Conservation (phyloP, 2,329 filamentous ascomycete genomes). For the Calonectria fujianensis region DNA sequence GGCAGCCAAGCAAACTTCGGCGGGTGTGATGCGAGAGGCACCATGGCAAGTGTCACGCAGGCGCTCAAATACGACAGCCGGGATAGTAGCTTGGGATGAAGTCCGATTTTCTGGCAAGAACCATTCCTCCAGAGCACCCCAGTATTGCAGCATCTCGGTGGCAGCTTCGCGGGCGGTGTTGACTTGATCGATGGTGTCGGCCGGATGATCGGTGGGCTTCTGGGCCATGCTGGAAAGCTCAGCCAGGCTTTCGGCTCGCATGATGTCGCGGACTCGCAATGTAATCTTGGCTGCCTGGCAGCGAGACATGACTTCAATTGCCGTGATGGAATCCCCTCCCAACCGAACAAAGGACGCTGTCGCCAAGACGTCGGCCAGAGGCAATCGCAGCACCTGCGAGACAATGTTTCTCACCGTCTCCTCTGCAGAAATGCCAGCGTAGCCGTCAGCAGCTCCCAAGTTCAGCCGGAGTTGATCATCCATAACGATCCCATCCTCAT, state of each 20-base stretch:
- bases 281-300: constrained; percentile 65
- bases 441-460: constrained; percentile 31
- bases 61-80: constrained; percentile 5
- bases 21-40: constrained; percentile 19
- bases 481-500: constrained; percentile 18
- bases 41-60: constrained; percentile 29
- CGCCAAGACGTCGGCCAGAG: constrained; percentile 30
- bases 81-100: constrained; percentile 9
- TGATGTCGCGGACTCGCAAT: constrained; percentile 54
- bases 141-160: constrained; percentile 33
- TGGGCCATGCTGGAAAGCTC: constrained; percentile 28
- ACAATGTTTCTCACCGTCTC: constrained; percentile 36
- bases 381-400: constrained; percentile 33
- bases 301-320: constrained; percentile 66
- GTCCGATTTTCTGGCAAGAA: constrained; percentile 8
- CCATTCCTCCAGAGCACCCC: constrained; percentile 33
- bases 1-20: constrained; percentile 30
- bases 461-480: constrained; percentile 31
- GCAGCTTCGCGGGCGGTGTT: constrained; percentile 23
- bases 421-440: constrained; percentile 31
- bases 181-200: constrained; percentile 15
- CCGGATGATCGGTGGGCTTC: constrained; percentile 11
- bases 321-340: constrained; percentile 69
- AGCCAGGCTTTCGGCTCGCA: constrained; percentile 32
- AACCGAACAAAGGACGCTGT: constrained; percentile 34